A percentile compares a stretch with the other conserved stretches of the same genome.
Conservation (phyloP, 306 rosid genomes). For the Prunus salicina region DNA sequence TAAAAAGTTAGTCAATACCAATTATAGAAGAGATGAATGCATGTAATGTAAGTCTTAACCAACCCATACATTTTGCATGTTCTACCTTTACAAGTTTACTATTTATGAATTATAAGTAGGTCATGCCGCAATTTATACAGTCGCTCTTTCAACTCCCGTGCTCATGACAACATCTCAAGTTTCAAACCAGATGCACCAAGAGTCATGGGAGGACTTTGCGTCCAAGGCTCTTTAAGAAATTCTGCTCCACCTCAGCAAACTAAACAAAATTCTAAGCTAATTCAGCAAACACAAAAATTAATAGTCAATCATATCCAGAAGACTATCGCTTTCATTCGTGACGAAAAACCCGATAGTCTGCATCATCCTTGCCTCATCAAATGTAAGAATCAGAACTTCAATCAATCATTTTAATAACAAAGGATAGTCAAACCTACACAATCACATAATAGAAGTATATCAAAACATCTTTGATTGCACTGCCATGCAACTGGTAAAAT, state of each 20-base stretch:
- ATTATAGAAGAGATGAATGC: background rate
- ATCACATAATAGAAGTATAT: too few relatives aligned
- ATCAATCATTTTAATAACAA: background rate
- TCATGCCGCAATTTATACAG: background rate
- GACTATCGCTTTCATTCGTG: background rate
- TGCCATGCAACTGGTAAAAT: background rate
- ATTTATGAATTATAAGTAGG: conserved; percentile 3
- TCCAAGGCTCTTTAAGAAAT: background rate
- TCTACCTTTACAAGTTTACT: conserved; percentile 15
- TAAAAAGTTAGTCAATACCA: background rate
- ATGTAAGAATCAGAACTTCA: background rate
- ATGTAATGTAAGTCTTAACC: background rate
- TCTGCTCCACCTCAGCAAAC: conserved; percentile 20
- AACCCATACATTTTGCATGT: conserved; percentile 18
- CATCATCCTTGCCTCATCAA: background rate
- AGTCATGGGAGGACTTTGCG: background rate
- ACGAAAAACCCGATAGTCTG: too few relatives aligned
- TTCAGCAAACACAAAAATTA: background rate
- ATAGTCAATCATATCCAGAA: background rate
- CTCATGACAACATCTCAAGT: background rate
- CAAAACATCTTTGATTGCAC: too few relatives aligned
- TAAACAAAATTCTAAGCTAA: conserved; percentile 2
- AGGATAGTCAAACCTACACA: background rate
- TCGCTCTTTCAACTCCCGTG: conserved; percentile 6
- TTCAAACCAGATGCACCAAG: conserved; percentile 19